Evolutionary conservation across 1,284 basidiomycete species (phyloP).

Genomic region (Cutaneotrichosporon cavernicola): DNA sequence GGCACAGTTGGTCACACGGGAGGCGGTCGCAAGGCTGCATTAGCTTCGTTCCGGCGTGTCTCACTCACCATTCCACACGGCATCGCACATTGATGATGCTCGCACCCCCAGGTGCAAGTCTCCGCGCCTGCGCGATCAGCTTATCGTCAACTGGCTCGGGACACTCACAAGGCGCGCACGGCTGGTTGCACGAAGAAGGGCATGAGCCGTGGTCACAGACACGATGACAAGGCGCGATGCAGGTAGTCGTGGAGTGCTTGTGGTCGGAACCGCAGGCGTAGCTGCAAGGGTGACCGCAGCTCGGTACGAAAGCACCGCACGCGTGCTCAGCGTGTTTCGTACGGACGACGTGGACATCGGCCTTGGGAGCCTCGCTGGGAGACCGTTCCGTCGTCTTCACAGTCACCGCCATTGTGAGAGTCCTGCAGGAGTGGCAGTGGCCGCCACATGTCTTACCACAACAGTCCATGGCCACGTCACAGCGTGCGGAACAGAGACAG

Average conservation of each 20-base stretch:
- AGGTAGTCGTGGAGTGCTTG: background rate
- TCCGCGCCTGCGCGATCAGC: slow-evolving; percentile 14
- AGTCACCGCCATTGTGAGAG: slow-evolving; percentile 37
- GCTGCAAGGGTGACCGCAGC: slow-evolving; percentile 1
- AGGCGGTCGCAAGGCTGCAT: slow-evolving; percentile 64
- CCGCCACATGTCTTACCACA: slow-evolving; percentile 60
- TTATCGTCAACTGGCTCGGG: background rate
- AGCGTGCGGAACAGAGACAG: slow-evolving; percentile 55
- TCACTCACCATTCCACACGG: slow-evolving; percentile 66
- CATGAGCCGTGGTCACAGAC: background rate
- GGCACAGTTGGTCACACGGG: slow-evolving; percentile 65
- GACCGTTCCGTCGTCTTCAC: background rate
- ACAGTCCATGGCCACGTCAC: slow-evolving; percentile 58
- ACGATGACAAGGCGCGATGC: slow-evolving; percentile 5
- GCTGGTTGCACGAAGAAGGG: background rate
- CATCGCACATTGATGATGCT: slow-evolving; percentile 56
- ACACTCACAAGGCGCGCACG: slow-evolving; percentile 8
- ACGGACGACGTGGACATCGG: background rate
- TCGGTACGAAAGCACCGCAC: background rate
- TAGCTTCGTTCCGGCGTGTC: background rate
- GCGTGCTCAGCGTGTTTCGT: background rate
- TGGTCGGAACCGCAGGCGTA: slow-evolving; percentile 2
- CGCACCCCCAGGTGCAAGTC: slow-evolving; percentile 56
- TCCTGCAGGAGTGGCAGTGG: slow-evolving; percentile 65
- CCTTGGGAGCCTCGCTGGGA: background rate